These are phyloP conservation scores for Kodamaea hsintzibuensis DNA, from an alignment of 805 yeast genomes.

Conservation along the genomic window DNA sequence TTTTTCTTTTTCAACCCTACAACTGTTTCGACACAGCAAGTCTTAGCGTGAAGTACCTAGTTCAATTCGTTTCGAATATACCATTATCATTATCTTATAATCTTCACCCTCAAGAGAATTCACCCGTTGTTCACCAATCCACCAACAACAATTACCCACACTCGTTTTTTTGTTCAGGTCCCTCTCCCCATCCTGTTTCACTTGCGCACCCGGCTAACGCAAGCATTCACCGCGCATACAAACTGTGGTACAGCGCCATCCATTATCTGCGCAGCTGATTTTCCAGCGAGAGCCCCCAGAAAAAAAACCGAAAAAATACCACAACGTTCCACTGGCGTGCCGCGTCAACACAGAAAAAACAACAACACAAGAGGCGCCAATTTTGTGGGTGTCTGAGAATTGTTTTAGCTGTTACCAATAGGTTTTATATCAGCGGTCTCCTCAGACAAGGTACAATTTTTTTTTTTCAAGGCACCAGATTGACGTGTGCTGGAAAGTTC, in stretches of 20 bases:
- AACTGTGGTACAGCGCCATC: background rate
- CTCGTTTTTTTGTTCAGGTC: too few relatives aligned
- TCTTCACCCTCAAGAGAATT: too few relatives aligned
- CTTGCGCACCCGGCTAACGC: background rate
- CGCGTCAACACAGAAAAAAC: background rate
- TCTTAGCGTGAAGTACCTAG: background rate
- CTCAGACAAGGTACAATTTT: background rate
- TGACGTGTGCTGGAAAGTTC: background rate
- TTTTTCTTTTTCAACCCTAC: constrained; percentile 3
- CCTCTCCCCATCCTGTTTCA: background rate
- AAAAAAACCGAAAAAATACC: background rate
- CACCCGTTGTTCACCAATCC: background rate
- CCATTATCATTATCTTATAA: too few relatives aligned
- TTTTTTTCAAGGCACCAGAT: background rate
- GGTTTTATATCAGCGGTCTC: background rate
- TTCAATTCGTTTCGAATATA: background rate
- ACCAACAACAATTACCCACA: background rate
- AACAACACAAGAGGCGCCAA: background rate
- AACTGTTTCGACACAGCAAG: background rate
- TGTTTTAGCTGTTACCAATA: background rate
- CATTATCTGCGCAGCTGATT: background rate
- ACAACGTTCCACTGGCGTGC: background rate
- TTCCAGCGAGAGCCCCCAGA: background rate
- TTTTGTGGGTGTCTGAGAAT: background rate
- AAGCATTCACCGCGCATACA: background rate